phyloP scores from a whole-genome alignment of 768 basidiomycete genomes.

The Coprinellus micaceus region DNA sequence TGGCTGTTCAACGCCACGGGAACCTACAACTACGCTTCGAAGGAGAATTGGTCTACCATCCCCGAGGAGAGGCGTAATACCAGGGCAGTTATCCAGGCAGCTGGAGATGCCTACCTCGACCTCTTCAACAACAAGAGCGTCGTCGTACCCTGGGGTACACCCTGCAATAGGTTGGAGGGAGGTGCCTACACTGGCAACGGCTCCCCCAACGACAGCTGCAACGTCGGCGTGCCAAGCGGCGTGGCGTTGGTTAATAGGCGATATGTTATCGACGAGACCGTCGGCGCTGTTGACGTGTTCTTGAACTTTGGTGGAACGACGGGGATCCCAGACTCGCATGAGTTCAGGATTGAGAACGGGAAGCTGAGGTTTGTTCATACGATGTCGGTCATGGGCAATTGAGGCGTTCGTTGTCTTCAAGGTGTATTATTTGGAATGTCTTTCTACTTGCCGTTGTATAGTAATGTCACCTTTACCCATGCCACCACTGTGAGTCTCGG shows the following conservation, averaged over 20 bases:
- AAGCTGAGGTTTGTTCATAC: constrained; percentile 11
- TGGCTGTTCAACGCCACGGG: constrained; percentile 11
- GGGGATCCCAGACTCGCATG: constrained; percentile 9
- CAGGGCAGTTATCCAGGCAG: constrained; percentile 1
- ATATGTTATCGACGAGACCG: constrained; percentile 13
- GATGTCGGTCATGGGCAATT: constrained; percentile 1
- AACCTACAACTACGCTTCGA: constrained; percentile 3
- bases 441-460: too few relatives aligned
- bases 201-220: constrained; percentile 5
- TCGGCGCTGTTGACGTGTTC: constrained; percentile 10
- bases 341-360: constrained; percentile 9
- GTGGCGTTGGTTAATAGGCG: constrained; percentile 9
- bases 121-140: constrained; percentile 6
- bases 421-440: too few relatives aligned
- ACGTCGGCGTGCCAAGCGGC: constrained; percentile 8
- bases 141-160: constrained; percentile 10
- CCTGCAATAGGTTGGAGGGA: constrained; percentile 6
- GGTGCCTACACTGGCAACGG: constrained; percentile 1
- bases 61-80: constrained; percentile 1
- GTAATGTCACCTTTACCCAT: too few relatives aligned
- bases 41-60: constrained; percentile 5
- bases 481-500: too few relatives aligned
- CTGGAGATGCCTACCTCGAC: constrained; percentile 9
- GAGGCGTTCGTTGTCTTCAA: too few relatives aligned
- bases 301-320: constrained; percentile 8